Evolutionary conservation across 2,329 filamentous ascomycete species (phyloP).

Genomic region (Seiridium cupressi): DNA sequence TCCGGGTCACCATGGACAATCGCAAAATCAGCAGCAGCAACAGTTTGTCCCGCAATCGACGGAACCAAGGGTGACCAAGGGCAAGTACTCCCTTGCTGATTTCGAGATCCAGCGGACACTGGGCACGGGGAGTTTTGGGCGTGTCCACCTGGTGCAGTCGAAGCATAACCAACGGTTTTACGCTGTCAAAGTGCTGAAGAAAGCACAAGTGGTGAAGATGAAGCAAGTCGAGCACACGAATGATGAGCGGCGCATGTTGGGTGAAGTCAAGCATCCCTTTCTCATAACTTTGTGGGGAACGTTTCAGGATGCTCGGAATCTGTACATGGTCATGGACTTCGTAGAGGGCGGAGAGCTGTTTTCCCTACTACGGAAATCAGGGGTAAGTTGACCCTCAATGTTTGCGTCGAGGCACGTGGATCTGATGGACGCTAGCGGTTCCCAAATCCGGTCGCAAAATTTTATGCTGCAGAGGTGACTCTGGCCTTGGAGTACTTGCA

Average conservation of each 20-base stretch:
- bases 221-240: slow-evolving; percentile 99
- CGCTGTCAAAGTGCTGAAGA: slow-evolving; percentile 97
- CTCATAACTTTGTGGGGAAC: slow-evolving; percentile 98
- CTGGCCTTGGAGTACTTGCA: slow-evolving; percentile 94
- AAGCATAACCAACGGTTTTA: slow-evolving; percentile 98
- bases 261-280: slow-evolving; percentile 96
- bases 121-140: slow-evolving; percentile 93
- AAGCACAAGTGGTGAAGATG: slow-evolving; percentile 98
- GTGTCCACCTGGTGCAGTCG: slow-evolving; percentile 94
- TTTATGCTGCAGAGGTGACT: slow-evolving; percentile 97
- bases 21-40: slow-evolving; percentile 28
- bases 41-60: slow-evolving; percentile 26
- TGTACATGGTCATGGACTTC: slow-evolving; percentile 99
- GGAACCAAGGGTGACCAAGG: slow-evolving; percentile 75
- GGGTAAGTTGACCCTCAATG: slow-evolving; percentile 49
- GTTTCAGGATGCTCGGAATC: slow-evolving; percentile 90
- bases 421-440: slow-evolving; percentile 68
- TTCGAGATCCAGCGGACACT: slow-evolving; percentile 89
- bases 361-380: slow-evolving; percentile 90
- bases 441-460: slow-evolving; percentile 97
- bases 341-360: slow-evolving; percentile 98
- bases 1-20: slow-evolving; percentile 35
- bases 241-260: slow-evolving; percentile 93
- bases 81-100: slow-evolving; percentile 92
- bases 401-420: background rate